Evolutionary conservation across 2,329 filamentous ascomycete species (phyloP).

Genomic region (Falciphora oryzae): DNA sequence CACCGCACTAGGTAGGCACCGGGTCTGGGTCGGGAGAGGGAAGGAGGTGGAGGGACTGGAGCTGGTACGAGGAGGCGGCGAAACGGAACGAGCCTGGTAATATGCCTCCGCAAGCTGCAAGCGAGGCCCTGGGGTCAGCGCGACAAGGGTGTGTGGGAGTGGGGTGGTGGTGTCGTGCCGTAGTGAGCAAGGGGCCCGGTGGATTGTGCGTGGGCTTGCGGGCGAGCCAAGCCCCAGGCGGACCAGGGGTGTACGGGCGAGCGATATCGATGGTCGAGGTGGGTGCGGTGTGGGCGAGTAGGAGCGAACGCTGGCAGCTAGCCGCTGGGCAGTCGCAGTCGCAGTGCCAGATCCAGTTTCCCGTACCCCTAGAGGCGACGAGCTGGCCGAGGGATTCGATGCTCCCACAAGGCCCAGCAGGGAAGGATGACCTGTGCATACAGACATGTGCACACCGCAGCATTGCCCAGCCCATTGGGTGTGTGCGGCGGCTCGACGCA

Average conservation of each 20-base stretch:
- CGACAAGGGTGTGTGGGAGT: slow-evolving; percentile 6
- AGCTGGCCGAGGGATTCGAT: neutral
- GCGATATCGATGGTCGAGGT: slow-evolving; percentile 2
- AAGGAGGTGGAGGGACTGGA: neutral
- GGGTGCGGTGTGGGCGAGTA: neutral
- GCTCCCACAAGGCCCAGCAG: neutral
- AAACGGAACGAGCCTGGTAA: slow-evolving; percentile 8
- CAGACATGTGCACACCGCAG: neutral
- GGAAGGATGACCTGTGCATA: neutral
- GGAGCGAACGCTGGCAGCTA: neutral
- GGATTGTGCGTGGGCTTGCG: neutral
- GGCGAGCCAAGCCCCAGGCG: neutral
- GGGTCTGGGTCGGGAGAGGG: neutral
- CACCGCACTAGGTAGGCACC: neutral
- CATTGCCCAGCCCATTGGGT: neutral
- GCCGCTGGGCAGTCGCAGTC: neutral
- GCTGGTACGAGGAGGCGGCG: slow-evolving; percentile 2
- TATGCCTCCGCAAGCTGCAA: slow-evolving; percentile 8
- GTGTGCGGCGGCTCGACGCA: neutral
- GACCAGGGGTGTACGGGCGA: neutral
- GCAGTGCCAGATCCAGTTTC: neutral
- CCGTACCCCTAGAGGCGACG: neutral
- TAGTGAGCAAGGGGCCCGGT: neutral
- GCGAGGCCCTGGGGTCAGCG: slow-evolving; percentile 3
- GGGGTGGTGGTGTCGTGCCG: slow-evolving; percentile 3